Conservation (phyloP, 257 asterid genomes). For the Nicotiana tomentosiformis region DNA sequence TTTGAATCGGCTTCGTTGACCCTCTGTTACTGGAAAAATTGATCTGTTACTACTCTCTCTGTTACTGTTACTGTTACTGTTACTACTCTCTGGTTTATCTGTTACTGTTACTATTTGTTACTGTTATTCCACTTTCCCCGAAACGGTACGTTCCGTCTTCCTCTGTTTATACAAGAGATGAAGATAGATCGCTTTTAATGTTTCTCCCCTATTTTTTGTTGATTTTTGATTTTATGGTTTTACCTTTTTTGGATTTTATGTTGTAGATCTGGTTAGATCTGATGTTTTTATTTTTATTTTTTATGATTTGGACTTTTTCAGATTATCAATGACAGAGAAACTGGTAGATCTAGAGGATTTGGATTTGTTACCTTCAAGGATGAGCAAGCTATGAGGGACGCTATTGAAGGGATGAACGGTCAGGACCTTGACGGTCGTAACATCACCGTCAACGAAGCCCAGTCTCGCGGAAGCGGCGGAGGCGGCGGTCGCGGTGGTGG, state of each 20-base stretch:
- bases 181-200: constrained; percentile 26
- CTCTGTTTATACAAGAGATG: constrained; percentile 10
- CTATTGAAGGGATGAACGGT: constrained; percentile 83
- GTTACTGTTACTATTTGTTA: constrained; percentile 6
- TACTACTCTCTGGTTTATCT: too few relatives aligned
- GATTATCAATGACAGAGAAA: constrained; percentile 86
- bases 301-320: constrained; percentile 2
- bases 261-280: constrained; percentile 1
- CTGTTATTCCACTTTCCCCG: constrained; percentile 7
- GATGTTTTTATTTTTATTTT: not conserved
- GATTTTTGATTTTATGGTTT: not conserved
- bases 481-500: constrained; percentile 25
- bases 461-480: constrained; percentile 20
- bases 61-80: constrained; percentile 9
- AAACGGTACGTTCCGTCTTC: constrained; percentile 32
- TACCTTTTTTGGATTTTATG: not conserved
- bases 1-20: constrained; percentile 21
- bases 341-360: constrained; percentile 90
- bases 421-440: constrained; percentile 77
- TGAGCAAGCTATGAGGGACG: constrained; percentile 71
- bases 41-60: not conserved
- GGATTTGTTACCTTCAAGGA: constrained; percentile 85
- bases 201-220: not conserved
- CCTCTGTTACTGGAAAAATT: constrained; percentile 6
- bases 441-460: constrained; percentile 7